Conservation (phyloP, 2,329 filamentous ascomycete genomes). For the Boeremia lycopersici region DNA sequence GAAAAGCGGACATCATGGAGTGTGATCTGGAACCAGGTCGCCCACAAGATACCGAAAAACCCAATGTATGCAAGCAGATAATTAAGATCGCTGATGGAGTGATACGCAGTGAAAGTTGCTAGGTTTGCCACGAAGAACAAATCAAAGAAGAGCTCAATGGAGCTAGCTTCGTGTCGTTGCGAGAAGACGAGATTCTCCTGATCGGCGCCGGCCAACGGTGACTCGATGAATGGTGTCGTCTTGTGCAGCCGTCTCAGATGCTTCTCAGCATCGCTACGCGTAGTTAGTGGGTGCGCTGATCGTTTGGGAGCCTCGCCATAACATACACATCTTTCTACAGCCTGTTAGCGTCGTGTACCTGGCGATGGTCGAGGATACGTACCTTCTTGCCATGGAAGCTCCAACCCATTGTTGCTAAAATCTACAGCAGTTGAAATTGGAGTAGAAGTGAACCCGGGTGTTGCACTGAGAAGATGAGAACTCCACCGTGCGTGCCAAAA, state of each 20-base stretch:
- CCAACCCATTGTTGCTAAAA: constrained; percentile 34
- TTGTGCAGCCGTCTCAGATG: constrained; percentile 44
- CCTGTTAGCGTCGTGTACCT: constrained; percentile 9
- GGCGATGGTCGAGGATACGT: background rate
- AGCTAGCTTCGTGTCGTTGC: constrained; percentile 49
- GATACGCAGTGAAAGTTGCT: constrained; percentile 48
- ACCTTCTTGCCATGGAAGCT: constrained; percentile 39
- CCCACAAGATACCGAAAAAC: constrained; percentile 49
- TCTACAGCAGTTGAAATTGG: background rate
- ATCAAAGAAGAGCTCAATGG: constrained; percentile 47
- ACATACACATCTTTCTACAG: constrained; percentile 33
- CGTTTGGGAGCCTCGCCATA: too few relatives aligned
- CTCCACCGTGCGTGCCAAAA: background rate
- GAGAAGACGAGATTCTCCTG: constrained; percentile 44
- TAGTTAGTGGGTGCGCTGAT: constrained; percentile 11
- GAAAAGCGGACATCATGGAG: constrained; percentile 50
- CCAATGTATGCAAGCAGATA: constrained; percentile 46
- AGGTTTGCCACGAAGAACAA: constrained; percentile 45
- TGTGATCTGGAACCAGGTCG: constrained; percentile 48
- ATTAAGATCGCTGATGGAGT: constrained; percentile 43
- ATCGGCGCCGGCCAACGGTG: constrained; percentile 45
- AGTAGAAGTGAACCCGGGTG: background rate
- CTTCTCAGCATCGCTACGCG: constrained; percentile 41
- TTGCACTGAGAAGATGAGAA: background rate
- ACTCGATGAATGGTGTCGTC: constrained; percentile 43